Conservation (phyloP, 2,329 filamentous ascomycete species). For the Fonsecaea monophora region DNA sequence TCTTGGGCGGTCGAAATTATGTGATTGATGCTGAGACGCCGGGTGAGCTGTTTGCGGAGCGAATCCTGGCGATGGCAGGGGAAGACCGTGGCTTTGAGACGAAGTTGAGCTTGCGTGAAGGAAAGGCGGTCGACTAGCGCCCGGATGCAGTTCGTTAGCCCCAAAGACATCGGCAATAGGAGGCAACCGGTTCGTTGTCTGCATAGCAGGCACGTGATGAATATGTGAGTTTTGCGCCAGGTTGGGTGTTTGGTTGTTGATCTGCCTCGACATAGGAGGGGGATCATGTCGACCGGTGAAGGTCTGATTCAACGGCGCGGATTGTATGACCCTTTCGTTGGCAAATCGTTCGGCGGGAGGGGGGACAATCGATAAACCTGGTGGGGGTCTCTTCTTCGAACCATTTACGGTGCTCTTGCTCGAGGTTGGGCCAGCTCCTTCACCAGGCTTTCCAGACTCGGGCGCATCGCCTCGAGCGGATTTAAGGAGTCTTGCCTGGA, state of each 20-base stretch:
- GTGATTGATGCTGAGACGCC: constrained; percentile 57
- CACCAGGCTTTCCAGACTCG: constrained; percentile 63
- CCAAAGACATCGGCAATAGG: constrained; percentile 95
- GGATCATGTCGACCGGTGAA: constrained; percentile 89
- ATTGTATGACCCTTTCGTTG: constrained; percentile 94
- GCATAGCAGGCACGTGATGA: constrained; percentile 83
- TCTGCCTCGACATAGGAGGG: constrained; percentile 76
- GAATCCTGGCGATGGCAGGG: constrained; percentile 79
- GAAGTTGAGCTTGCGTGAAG: constrained; percentile 69
- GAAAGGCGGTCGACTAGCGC: constrained; percentile 67
- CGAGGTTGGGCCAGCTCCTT: constrained; percentile 46
- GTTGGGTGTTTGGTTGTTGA: constrained; percentile 81
- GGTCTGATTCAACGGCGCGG: constrained; percentile 89
- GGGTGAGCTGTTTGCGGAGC: constrained; percentile 54
- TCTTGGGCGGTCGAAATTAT: constrained; percentile 68
- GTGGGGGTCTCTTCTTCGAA: constrained; percentile 75
- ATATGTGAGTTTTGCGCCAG: constrained; percentile 86
- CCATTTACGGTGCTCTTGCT: constrained; percentile 73
- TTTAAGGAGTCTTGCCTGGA: constrained; percentile 88
- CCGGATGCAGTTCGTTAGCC: constrained; percentile 70
- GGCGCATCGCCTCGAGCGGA: constrained; percentile 79
- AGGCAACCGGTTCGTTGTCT: constrained; percentile 89
- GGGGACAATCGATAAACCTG: constrained; percentile 91
- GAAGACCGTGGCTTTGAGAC: constrained; percentile 45
- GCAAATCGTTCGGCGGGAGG: constrained; percentile 92